Base-by-base conservation (phyloP, 2,329 filamentous ascomycete species). In the Berkeleyomyces rouxiae region DNA sequence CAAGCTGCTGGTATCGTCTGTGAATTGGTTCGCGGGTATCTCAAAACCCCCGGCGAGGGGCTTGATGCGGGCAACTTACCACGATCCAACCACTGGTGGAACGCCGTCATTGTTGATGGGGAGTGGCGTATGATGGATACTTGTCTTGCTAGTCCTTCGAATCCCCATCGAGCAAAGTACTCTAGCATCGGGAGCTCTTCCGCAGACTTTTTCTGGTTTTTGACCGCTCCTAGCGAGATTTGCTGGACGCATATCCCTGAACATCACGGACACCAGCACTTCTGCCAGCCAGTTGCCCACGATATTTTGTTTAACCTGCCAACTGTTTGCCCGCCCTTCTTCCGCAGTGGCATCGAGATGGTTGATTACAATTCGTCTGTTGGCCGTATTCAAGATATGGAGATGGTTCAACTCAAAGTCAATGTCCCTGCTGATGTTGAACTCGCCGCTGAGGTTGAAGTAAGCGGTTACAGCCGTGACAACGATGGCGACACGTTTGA, bases 91-190 rank as follows among this genome's bases (percentile, higher is more conserved):
- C 93, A 99, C 74, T 97, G 88, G 84, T 99, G 93, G 93, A 99
- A 99, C 68, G 85, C 90, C 0, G 89, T 97, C 16, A 76, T 96
- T 43, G 85, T 96, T 7, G 93, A 99, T 72, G 86, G 88, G 31
- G 90, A 96, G 74, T 99, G 93, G 93, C 87, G 93, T 59, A 87
- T 97, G 67, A 89, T 99, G 76, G 93, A 99, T 72, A 93, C 90
- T 71, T 95, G 90, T 43, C 78, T 99, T 58, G 90, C 93, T 3
- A 91, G 87, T 66, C 91, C 92, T 10, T 96, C 92, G 0, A 90
- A 97, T 69, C 92, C 93, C 7, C 84, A 82, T 63, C 82, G 95
- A 58, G 78, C 77, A 13, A 77, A 84, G 40, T 97, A 95, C 73
- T 95, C 90, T 11, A 88, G 82, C 67, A 80, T 81, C 36, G 82